Base-by-base conservation (phyloP, 2,329 filamentous ascomycete species). In the Lomentospora prolificans region DNA sequence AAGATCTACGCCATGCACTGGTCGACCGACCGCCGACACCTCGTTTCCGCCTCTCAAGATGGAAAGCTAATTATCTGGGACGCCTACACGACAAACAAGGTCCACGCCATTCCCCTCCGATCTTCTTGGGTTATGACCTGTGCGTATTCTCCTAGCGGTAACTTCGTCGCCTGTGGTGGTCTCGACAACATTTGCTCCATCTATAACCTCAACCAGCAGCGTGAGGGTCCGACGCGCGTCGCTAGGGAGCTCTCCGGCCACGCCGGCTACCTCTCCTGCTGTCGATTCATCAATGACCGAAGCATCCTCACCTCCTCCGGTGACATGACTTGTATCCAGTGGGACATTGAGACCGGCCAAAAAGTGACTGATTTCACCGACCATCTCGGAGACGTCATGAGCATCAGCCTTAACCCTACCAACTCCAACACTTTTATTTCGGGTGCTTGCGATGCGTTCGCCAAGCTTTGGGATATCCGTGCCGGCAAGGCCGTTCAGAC, bases 1-100 rank as follows among this genome's bases (percentile, higher is more conserved):
- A 99, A 99, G 78, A 99, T 99, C 67, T 99, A 99, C 73, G 94
- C 94, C 66, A 99, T 99, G 94, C 94, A 99, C 78, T 99, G 94
- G 94, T 97, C 94, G 31, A 99, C 94, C 61, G 94, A 99, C 75
- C 85, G 94, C 68, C 86, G 94, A 72, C 94, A 97, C 74, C 84
- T 97, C 59, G 94, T 99, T 54, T 97, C 94, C 10, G 94, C 94
- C 61, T 99, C 94, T 64, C 94, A 99, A 74, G 94, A 99, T 67
- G 94, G 94, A 71, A 99, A 99, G 79, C 85, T 99, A 64, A 99
- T 99, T 73, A 97, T 99, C 69, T 99, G 94, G 94, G 94, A 99
- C 72, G 94, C 94, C 58, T 99, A 99, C 77, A 97, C 92, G 62
- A 97, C 94, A 60, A 97, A 99, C 80, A 99, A 99, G 74, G 94